phyloP scores from a whole-genome alignment of 768 basidiomycete genomes.

The Amanita exitialis region DNA sequence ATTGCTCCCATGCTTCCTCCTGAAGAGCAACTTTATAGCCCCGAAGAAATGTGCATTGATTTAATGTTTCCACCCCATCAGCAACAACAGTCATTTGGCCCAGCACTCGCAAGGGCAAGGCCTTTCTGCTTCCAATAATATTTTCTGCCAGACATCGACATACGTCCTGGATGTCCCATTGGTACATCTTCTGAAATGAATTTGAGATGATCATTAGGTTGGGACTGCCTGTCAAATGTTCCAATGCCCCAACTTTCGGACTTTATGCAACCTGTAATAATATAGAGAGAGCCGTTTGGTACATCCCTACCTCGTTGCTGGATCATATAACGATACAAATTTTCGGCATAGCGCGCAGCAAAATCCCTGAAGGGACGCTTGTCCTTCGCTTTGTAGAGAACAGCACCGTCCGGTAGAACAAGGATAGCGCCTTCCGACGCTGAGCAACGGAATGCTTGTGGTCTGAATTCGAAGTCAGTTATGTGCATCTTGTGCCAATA shows the following conservation, averaged over 20 bases:
- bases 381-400: slow-evolving; percentile 6
- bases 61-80: not conserved
- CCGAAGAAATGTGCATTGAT: slow-evolving; percentile 7
- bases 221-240: slow-evolving; percentile 1
- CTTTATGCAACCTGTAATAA: slow-evolving; percentile 15
- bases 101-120: not conserved
- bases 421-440: slow-evolving; percentile 10
- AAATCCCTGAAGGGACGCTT: slow-evolving; percentile 4
- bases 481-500: not conserved
- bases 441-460: not conserved
- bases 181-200: not conserved
- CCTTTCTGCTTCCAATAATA: slow-evolving; percentile 1
- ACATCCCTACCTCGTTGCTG: slow-evolving; percentile 2
- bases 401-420: slow-evolving; percentile 11
- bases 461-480: not conserved
- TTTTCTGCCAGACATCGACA: not conserved
- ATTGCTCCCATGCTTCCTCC: not conserved
- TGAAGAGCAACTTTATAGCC: slow-evolving; percentile 5
- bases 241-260: slow-evolving; percentile 11
- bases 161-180: not conserved
- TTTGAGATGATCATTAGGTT: not conserved
- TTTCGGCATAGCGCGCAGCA: slow-evolving; percentile 10
- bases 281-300: slow-evolving; percentile 11
- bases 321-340: slow-evolving; percentile 12
- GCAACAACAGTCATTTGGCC: not conserved